Base-by-base conservation (phyloP, 108 stramenopile species). In the Phaeodactylum tricornutum region DNA sequence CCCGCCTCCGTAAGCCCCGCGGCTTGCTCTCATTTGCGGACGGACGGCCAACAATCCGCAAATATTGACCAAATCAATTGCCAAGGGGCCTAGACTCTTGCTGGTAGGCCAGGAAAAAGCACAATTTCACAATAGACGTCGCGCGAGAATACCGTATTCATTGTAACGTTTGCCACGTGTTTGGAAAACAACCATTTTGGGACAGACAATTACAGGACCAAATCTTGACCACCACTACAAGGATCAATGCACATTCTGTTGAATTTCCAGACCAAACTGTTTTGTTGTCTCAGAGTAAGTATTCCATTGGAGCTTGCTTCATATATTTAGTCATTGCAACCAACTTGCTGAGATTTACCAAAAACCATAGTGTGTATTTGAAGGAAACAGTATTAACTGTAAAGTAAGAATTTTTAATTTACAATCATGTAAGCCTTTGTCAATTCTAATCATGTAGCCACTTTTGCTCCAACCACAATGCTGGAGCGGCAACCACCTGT, bases 201-300 rank as follows among this genome's bases (percentile, higher is more conserved):
- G 97, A 99, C 51, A 97, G 99, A 0, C 76, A 84, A 56, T 77
- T 91, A 11, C 99, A 99, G 66, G 96, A 99, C 54, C 57, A 70
- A 16, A 55, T 99, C 20, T 57, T 95, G 43, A 57, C 63, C 22
- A 83, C 96, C 39, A 56, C 83, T 33, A 87, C 87, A 6, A 98
- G 98, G 86, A 65, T 93, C 33, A 83, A 94, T 55, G 97, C 97
- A 12, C 74, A 77, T 23, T 68, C 87, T 49, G 97, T 97, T 11
- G 57, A 74, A 16, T 97, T 99, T 55, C 96, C 97, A 2, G 60
- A 81, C 0, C 74, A 64, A 42, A 76, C 91, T 6, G 29, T 43
- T 0, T 80, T 99, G 0, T 95, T 95, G 2, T 72, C 84, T 21
- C 91, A 79, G 19, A 94, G 74, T 9, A 96, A 99, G 62, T 76